Conservation (phyloP, 2,329 filamentous ascomycete species). For the Alternaria infectoria region DNA sequence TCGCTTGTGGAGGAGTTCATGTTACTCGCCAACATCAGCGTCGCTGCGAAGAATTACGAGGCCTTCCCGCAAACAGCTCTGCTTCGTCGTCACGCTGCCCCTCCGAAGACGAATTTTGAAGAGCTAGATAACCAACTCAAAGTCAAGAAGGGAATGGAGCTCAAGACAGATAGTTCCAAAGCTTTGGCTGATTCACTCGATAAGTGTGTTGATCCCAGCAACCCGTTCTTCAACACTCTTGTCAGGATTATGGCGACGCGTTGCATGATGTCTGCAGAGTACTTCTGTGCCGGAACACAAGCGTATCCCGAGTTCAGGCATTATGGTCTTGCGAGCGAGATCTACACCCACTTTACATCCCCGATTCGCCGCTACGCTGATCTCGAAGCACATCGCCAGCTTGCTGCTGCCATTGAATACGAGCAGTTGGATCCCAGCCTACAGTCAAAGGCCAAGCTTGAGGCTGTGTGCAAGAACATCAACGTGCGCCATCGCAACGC, state of each 20-base stretch:
- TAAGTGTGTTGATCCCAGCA: constrained; percentile 74
- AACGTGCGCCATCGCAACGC: constrained; percentile 97
- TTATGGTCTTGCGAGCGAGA: constrained; percentile 93
- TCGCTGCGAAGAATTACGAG: constrained; percentile 87
- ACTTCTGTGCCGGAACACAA: constrained; percentile 94
- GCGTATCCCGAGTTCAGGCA: constrained; percentile 94
- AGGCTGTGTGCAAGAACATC: constrained; percentile 97
- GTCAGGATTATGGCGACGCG: constrained; percentile 96
- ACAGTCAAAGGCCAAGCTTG: constrained; percentile 81
- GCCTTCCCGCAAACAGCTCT: constrained; percentile 95
- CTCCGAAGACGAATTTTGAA: constrained; percentile 96
- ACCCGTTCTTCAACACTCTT: constrained; percentile 98
- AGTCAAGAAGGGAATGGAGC: constrained; percentile 79
- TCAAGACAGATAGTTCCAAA: constrained; percentile 84
- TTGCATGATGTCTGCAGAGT: constrained; percentile 99
- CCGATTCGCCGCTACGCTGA: constrained; percentile 98
- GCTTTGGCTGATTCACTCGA: constrained; percentile 95
- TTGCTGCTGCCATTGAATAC: constrained; percentile 94
- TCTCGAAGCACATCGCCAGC: constrained; percentile 89
- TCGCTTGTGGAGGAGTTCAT: constrained; percentile 99
- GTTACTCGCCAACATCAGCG: constrained; percentile 95
- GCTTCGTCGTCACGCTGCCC: constrained; percentile 87
- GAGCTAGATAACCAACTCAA: constrained; percentile 90
- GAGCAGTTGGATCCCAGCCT: constrained; percentile 82
- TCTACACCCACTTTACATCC: constrained; percentile 98